Evolutionary conservation across 257 asterid genomes (phyloP).

Genomic region (Primulina huaijiensis): DNA sequence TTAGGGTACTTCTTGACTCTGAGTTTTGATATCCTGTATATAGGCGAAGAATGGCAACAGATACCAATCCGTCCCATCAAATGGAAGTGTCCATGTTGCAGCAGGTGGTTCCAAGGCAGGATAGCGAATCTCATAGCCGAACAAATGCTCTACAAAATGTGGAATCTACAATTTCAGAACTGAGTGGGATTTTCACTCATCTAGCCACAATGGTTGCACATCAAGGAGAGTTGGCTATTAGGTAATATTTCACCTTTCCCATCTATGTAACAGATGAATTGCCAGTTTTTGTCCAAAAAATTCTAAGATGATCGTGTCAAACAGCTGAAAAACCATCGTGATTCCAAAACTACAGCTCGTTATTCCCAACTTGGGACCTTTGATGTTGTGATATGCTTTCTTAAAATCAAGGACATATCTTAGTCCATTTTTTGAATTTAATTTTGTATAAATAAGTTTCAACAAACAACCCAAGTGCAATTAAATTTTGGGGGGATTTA

Average conservation of each 20-base stretch:
- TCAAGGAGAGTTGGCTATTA: constrained; percentile 86
- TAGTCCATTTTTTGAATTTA: too few relatives aligned
- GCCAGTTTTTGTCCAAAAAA: not conserved
- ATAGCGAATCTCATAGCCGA: constrained; percentile 55
- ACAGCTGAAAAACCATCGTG: too few relatives aligned
- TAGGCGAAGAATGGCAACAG: constrained; percentile 63
- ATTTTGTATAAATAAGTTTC: too few relatives aligned
- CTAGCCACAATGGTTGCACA: constrained; percentile 89
- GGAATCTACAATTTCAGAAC: constrained; percentile 82
- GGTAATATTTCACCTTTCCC: constrained; percentile 34
- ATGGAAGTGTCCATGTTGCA: constrained; percentile 76
- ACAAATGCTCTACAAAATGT: constrained; percentile 80
- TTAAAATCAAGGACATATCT: too few relatives aligned
- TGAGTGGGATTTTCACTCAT: constrained; percentile 79
- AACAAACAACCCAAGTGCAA: too few relatives aligned
- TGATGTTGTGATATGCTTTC: too few relatives aligned
- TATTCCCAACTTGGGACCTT: too few relatives aligned
- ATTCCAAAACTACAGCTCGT: too few relatives aligned
- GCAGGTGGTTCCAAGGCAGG: constrained; percentile 72
- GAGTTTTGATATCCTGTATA: constrained; percentile 11
- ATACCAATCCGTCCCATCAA: constrained; percentile 45
- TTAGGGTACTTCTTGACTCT: constrained; percentile 5
- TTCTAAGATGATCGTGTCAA: too few relatives aligned
- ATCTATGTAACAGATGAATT: constrained; percentile 1
- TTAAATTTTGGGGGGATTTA: not conserved